Evolutionary conservation across 495 filamentous ascomycete species (phyloP).

Genomic region (Neurospora sp.): DNA sequence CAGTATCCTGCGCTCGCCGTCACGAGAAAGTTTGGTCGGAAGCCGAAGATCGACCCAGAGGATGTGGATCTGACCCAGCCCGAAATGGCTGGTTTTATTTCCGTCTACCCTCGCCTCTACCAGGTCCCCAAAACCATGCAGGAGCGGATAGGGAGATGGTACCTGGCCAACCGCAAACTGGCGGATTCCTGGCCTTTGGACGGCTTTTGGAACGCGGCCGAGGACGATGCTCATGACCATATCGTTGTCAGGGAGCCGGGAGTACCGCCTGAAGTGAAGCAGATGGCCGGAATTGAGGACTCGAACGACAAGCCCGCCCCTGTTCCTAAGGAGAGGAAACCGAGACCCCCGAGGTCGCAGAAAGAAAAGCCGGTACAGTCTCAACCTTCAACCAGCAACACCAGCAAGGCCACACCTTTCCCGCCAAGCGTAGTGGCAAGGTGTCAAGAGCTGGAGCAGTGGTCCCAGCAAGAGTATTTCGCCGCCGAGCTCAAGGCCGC

Average conservation of each 20-base stretch:
- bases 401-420: background rate
- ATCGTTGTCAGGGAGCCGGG: background rate
- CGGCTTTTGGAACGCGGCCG: background rate
- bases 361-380: background rate
- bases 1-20: background rate
- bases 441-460: background rate
- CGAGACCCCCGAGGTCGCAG: background rate
- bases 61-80: background rate
- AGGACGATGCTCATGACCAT: background rate
- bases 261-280: background rate
- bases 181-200: background rate
- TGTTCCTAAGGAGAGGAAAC: background rate
- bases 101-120: slow-evolving; percentile 6
- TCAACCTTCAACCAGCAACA: background rate
- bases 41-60: background rate
- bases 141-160: slow-evolving; percentile 3
- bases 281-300: background rate
- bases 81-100: slow-evolving; percentile 1
- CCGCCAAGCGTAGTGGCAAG: background rate
- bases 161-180: background rate
- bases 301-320: background rate
- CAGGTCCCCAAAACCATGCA: slow-evolving; percentile 1
- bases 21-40: background rate
- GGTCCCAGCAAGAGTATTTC: background rate
- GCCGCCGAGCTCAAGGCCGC: background rate